A percentile compares a stretch with the other conserved stretches of the same genome.
These are phyloP conservation scores for Coemansia sp. DNA, from an alignment of 192 early-diverging fungal genomes.

Conservation along the genomic window DNA sequence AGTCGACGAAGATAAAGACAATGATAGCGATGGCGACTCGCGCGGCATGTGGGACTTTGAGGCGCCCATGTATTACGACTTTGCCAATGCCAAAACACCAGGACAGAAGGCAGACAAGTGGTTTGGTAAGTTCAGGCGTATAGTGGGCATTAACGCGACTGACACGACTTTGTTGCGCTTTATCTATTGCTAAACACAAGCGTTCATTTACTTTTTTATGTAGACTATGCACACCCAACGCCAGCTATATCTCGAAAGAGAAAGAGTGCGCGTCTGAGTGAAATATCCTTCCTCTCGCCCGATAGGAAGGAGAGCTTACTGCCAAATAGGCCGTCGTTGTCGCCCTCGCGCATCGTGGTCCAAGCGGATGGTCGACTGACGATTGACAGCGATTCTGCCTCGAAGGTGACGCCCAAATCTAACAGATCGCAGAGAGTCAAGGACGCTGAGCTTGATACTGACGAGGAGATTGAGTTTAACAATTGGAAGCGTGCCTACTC, in stretches of 20 bases:
- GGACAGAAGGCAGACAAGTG: conserved; percentile 44
- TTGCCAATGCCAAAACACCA: conserved; percentile 48
- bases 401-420: not conserved
- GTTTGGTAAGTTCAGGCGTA: conserved; percentile 43
- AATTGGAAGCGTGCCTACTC: conserved; percentile 41
- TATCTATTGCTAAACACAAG: not conserved
- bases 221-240: conserved; percentile 48
- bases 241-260: conserved; percentile 32
- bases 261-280: conserved; percentile 15
- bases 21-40: not conserved
- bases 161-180: too few relatives aligned
- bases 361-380: conserved; percentile 32
- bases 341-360: conserved; percentile 38
- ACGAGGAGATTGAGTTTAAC: conserved; percentile 51
- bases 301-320: conserved; percentile 34
- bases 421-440: not conserved
- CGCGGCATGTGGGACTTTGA: conserved; percentile 49
- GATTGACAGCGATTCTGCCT: conserved; percentile 11
- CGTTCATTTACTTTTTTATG: not conserved
- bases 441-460: conserved; percentile 40
- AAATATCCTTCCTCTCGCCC: conserved; percentile 22
- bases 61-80: conserved; percentile 52
- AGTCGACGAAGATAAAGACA: not conserved
- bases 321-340: conserved; percentile 38
- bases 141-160: not conserved